Base-by-base conservation (phyloP, 2,329 filamentous ascomycete species). In the Zymoseptoria tritici region DNA sequence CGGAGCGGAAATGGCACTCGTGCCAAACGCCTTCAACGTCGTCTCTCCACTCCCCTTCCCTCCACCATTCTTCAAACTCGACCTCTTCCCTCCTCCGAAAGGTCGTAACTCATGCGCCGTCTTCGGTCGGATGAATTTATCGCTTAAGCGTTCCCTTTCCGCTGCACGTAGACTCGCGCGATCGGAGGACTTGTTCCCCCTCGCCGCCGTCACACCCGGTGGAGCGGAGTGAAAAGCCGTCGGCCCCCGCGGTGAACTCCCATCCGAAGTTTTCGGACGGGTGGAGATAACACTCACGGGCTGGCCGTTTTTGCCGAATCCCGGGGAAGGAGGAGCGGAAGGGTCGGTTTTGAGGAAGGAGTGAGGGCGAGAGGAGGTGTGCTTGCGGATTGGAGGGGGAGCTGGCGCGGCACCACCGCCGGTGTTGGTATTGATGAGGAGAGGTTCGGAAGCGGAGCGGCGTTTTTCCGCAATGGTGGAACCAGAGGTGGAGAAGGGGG, bases 271-370 rank as follows among this genome's bases (percentile, higher is more conserved):
- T 46, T 46, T 46, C 9, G 36, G 36, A 11, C 36, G 36, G 4
- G 36, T 46, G 5, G 22, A 24, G 4, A 6, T 24, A 5, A 24
- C 3, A 24, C 4, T 24, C 22, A 24, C 22, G 22, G 22, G 22
- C 5, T 24, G 22, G 22, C 22, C 22, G 3, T 24, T 24, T 24
- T 24, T 24, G 22, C 22, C 22, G 22, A 29, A 29, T 9, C 26
- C 26, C 2, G 26, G 26, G 7, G 26, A 29, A 4, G 8, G 26
- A 29, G 26, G 26, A 29, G 26, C 7, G 50, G 50, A 36, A 1
- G 62, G 62, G 31, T 67, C 63, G 50, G 54, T 54, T 31, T 65
- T 63, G 6, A 67, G 56, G 51, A 65, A 65, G 8, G 65, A 62
- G 50, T 52, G 50, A 9, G 20, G 20, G 20, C 22, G 20, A 9